These are phyloP conservation scores for Corchorus olitorius DNA, from an alignment of 345 rosid genomes.

Conservation along the genomic window DNA sequence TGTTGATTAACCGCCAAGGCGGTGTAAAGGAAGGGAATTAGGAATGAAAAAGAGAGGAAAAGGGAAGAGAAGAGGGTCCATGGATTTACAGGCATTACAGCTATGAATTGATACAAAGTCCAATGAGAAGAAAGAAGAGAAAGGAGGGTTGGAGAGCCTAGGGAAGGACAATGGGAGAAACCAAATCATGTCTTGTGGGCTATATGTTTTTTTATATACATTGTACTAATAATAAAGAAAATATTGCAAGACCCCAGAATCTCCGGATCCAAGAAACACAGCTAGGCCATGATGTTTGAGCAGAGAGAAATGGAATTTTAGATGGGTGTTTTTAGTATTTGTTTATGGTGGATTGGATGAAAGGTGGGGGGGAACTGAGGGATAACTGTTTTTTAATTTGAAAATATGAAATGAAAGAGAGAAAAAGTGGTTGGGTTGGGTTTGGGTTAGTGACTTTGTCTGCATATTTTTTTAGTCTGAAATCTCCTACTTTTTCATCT, in stretches of 20 bases:
- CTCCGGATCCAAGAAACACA: conserved; percentile 90
- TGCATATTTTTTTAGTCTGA: conserved; percentile 11
- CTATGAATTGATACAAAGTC: conserved; percentile 51
- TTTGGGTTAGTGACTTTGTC: conserved; percentile 29
- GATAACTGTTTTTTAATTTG: conserved; percentile 39
- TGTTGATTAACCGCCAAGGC: conserved; percentile 48
- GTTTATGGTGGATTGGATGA: conserved; percentile 26
- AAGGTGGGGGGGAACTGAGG: conserved; percentile 18
- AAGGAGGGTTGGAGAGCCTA: conserved; percentile 42
- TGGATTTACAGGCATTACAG: conserved; percentile 68
- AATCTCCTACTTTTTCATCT: conserved; percentile 9
- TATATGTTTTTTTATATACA: conserved; percentile 23
- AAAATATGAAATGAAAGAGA: conserved; percentile 9
- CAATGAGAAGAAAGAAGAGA: conserved; percentile 33
- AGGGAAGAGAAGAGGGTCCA: conserved; percentile 40
- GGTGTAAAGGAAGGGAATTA: conserved; percentile 20
- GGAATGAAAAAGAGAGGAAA: conserved; percentile 23
- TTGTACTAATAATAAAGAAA: conserved; percentile 25
- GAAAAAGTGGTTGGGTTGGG: conserved; percentile 19
- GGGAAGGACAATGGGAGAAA: conserved; percentile 42
- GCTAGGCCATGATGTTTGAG: conserved; percentile 66
- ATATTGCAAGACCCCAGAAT: conserved; percentile 53
- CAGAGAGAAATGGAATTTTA: conserved; percentile 52
- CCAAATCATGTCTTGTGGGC: conserved; percentile 57
- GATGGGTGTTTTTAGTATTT: conserved; percentile 31